Evolutionary conservation across 176 grass and related monocot species (phyloP).

Genomic region (Oryza australiensis): DNA sequence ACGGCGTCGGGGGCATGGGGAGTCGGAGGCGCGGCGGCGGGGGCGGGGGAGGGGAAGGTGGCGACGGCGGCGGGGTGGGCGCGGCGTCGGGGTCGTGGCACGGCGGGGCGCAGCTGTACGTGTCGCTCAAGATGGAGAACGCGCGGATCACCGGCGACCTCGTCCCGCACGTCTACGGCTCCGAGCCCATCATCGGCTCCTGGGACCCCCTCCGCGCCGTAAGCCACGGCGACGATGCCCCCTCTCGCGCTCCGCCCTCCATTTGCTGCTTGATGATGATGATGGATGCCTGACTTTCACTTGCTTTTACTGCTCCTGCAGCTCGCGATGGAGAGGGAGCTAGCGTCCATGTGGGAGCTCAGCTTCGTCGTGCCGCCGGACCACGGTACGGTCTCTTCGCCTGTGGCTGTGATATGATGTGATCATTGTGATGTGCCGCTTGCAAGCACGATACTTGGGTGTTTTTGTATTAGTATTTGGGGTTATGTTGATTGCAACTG

Average conservation of each 20-base stretch:
- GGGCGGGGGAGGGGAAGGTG: not conserved
- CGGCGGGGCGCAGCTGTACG: constrained; percentile 89
- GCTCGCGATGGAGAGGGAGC: constrained; percentile 93
- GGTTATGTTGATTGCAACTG: not conserved
- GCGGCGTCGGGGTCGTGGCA: constrained; percentile 58
- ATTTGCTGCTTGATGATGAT: not conserved
- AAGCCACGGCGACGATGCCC: not conserved
- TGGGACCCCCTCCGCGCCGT: constrained; percentile 87
- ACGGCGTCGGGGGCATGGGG: constrained; percentile 5
- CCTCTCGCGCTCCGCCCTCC: not conserved
- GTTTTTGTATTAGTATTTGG: not conserved
- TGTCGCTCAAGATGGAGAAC: constrained; percentile 98
- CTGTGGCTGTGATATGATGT: not conserved
- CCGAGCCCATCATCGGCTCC: constrained; percentile 86
- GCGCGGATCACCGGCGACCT: constrained; percentile 78
- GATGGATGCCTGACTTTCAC: not conserved
- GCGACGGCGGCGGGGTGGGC: constrained; percentile 11
- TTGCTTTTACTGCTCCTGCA: constrained; percentile 23
- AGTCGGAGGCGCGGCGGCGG: not conserved
- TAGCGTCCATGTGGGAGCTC: constrained; percentile 96
- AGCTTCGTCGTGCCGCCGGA: constrained; percentile 94
- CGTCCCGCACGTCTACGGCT: constrained; percentile 91
- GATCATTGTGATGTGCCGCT: not conserved
- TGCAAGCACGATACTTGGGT: not conserved
- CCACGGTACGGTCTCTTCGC: constrained; percentile 55